Evolutionary conservation across 345 rosid genomes (phyloP).

Genomic region (Lepidium africanum): DNA sequence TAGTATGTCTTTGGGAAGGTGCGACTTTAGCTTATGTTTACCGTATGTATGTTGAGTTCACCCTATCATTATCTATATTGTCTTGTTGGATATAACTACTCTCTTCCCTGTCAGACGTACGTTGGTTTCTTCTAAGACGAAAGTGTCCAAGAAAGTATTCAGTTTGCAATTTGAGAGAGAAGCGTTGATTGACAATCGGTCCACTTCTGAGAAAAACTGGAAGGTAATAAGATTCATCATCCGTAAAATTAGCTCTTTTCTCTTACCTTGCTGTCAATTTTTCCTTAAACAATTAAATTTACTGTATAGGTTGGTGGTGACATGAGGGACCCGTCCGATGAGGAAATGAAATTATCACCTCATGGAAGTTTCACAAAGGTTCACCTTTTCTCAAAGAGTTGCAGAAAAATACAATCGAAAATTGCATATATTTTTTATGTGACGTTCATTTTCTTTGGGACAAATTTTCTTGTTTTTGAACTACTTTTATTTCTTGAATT

Average conservation of each 20-base stretch:
- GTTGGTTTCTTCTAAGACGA: slow-evolving; percentile 61
- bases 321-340: slow-evolving; percentile 46
- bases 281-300: not conserved
- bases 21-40: not conserved
- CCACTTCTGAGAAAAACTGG: slow-evolving; percentile 41
- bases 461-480: not conserved
- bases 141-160: slow-evolving; percentile 47
- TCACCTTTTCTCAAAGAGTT: not conserved
- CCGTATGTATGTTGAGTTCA: not conserved
- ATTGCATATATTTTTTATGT: not conserved
- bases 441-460: not conserved
- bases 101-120: slow-evolving; percentile 36
- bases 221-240: slow-evolving; percentile 31
- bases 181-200: slow-evolving; percentile 29
- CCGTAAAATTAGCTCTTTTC: not conserved
- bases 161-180: slow-evolving; percentile 45
- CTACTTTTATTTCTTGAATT: not conserved
- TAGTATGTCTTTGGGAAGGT: slow-evolving; percentile 27
- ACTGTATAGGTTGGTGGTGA: slow-evolving; percentile 48
- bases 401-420: not conserved
- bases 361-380: slow-evolving; percentile 57
- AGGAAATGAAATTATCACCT: slow-evolving; percentile 42
- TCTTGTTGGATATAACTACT: not conserved
- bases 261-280: not conserved
- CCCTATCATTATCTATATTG: not conserved